A percentile compares a stretch with the other conserved stretches of the same genome.
Conservation (phyloP, 2,329 filamentous ascomycete species). For the Penicillium vulpinum region DNA sequence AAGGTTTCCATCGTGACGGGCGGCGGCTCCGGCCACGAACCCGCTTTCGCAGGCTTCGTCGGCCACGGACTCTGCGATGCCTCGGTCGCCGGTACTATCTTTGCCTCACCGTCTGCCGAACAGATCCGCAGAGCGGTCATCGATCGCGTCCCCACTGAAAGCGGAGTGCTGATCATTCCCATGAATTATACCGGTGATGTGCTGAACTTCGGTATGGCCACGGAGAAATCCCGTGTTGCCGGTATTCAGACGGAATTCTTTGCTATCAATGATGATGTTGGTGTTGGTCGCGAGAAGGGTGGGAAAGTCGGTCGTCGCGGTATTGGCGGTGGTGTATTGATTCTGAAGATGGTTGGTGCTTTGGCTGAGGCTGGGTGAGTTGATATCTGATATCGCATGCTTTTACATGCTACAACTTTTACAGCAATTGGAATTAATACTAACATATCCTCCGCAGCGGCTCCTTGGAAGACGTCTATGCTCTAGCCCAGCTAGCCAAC, state of each 20-base stretch:
- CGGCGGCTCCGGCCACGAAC: conserved; percentile 87
- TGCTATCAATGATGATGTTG: conserved; percentile 87
- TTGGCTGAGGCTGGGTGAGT: conserved; percentile 67
- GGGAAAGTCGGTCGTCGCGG: conserved; percentile 92
- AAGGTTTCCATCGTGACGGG: conserved; percentile 84
- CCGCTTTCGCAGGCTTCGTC: conserved; percentile 82
- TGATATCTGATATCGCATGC: conserved; percentile 22
- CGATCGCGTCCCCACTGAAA: conserved; percentile 67
- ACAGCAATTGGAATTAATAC: too few species aligned
- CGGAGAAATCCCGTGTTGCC: conserved; percentile 83
- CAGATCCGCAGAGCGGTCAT: conserved; percentile 78
- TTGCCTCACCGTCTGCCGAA: conserved; percentile 76
- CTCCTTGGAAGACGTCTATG: conserved; percentile 68
- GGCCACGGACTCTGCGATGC: conserved; percentile 77
- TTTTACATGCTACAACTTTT: conserved; percentile 4
- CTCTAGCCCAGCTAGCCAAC: conserved; percentile 69
- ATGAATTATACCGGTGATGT: conserved; percentile 95
- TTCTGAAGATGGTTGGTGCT: conserved; percentile 87
- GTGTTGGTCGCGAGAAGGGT: conserved; percentile 75
- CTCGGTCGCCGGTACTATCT: conserved; percentile 83
- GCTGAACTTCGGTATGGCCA: conserved; percentile 89
- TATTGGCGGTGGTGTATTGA: conserved; percentile 85
- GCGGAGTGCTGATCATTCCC: conserved; percentile 82
- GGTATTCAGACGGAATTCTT: conserved; percentile 83
- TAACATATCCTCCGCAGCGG: conserved; percentile 31